Conservation (phyloP, 2,329 filamentous ascomycete species). For the Remersonia thermophila region DNA sequence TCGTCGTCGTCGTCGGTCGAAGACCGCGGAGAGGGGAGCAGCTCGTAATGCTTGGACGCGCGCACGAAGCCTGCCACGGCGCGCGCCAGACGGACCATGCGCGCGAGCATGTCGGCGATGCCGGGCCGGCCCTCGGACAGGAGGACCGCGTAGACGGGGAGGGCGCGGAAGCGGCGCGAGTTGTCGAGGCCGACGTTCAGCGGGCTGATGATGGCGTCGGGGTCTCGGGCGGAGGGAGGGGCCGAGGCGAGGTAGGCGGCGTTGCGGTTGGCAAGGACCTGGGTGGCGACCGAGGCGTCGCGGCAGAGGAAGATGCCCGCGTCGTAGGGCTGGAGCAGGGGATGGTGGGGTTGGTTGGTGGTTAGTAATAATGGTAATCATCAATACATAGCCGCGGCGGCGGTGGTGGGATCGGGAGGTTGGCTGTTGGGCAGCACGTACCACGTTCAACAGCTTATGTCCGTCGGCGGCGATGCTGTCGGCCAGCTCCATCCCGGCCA, state of each 20-base stretch:
- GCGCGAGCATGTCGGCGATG: conserved; percentile 54
- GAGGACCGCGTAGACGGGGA: conserved; percentile 79
- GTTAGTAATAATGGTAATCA: too few relatives aligned
- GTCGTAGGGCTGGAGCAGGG: conserved; percentile 57
- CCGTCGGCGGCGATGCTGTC: conserved; percentile 80
- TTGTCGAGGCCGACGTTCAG: conserved; percentile 84
- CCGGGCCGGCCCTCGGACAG: conserved; percentile 60
- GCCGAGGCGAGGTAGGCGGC: conserved; percentile 59
- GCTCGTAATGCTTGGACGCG: conserved; percentile 49
- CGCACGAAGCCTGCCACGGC: conserved; percentile 52
- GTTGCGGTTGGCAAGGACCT: conserved; percentile 71
- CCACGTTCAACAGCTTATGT: conserved; percentile 87
- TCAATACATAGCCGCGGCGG: background rate
- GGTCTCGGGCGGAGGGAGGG: conserved; percentile 13
- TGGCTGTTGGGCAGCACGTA: conserved; percentile 25
- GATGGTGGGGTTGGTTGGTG: too few relatives aligned
- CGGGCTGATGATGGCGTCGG: conserved; percentile 55
- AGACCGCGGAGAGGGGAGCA: conserved; percentile 44
- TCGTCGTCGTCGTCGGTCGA: conserved; percentile 6
- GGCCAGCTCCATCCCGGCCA: conserved; percentile 61
- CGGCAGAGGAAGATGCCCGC: conserved; percentile 79
- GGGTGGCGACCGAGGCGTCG: conserved; percentile 42
- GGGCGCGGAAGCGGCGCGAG: conserved; percentile 75
- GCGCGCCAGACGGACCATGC: conserved; percentile 61
- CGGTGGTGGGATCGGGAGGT: too few relatives aligned